These are phyloP conservation scores for Lathyrus oleraceus DNA, from an alignment of 306 rosid genomes.

Conservation along the genomic window DNA sequence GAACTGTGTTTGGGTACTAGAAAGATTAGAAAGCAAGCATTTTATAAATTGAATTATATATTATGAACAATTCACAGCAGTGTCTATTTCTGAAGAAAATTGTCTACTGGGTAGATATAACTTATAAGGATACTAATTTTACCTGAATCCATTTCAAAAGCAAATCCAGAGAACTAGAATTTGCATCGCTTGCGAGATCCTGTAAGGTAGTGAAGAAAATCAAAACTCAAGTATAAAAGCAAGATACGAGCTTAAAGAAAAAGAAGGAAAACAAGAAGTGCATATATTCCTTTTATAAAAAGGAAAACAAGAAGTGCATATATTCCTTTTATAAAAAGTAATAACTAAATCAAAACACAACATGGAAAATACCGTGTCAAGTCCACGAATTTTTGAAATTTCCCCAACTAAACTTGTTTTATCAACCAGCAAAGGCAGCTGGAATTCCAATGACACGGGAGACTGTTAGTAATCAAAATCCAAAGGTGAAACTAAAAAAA, in stretches of 20 bases:
- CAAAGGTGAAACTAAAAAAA: background rate
- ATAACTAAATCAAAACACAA: constrained; percentile 8
- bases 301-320: background rate
- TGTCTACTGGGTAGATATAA: background rate
- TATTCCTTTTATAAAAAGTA: background rate
- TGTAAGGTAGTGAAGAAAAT: constrained; percentile 38
- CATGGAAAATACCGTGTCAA: constrained; percentile 48
- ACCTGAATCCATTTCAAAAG: constrained; percentile 93
- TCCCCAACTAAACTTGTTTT: constrained; percentile 65
- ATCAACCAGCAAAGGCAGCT: constrained; percentile 89
- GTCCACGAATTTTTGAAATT: constrained; percentile 70
- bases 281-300: background rate
- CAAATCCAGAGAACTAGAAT: constrained; percentile 64
- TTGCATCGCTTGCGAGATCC: constrained; percentile 46
- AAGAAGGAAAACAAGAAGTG: background rate
- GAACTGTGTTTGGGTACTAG: background rate
- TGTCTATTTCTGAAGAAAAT: constrained; percentile 2
- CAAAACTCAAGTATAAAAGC: constrained; percentile 12
- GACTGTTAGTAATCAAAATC: constrained; percentile 21
- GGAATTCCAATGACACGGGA: constrained; percentile 42
- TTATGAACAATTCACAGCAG: background rate
- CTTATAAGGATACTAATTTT: constrained; percentile 26
- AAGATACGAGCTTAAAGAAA: constrained; percentile 13
- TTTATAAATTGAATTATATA: constrained; percentile 1
- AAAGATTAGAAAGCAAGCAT: constrained; percentile 1